Evolutionary conservation across 108 stramenopile genomes (phyloP), one percentile per base, ranked within the genome.

Genomic region (Stephanodiscus minutulus): DNA sequence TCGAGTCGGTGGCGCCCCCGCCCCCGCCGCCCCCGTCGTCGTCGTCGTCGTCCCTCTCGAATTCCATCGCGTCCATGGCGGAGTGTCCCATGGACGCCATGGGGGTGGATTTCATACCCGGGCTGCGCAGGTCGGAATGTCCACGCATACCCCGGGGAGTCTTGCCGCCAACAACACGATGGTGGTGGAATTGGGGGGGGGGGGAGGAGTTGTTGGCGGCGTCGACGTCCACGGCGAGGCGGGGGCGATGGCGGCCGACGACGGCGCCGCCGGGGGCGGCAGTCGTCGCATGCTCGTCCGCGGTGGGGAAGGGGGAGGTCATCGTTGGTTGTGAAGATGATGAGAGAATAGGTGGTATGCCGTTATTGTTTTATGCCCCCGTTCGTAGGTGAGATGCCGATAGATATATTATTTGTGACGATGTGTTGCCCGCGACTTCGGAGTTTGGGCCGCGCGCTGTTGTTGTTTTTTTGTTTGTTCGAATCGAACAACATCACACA

Each of bases 61-160:
- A 33, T 33, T 33, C 31, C 31, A 33, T 33, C 31, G 31, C 31
- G 31, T 4, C 2, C 31, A 5, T 2, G 5, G 3, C 31, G 31
- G 31, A 33, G 31, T 2, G 5, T 2, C 31, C 31, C 7, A 11
- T 4, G 31, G 31, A 33, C 3, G 3, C 31, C 7, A 11, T 4
- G 27, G 93, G 93, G 3, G 93, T 86, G 57, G 82, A 80, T 36
- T 79, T 64, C 6, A 57, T 73, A 9, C 93, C 93, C 8, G 93
- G 93, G 60, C 88, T 90, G 20, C 93, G 72, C 47, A 91, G 60
- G 71, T 94, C 93, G 27, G 79, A 20, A 66, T 68, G 76, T 18
- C 87, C 87, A 31, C 90, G 82, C 29, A 82, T 64, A 0, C 86
- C 84, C 11, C 53, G 37, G 7, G 87, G 89, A 11, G 89, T 56